Percentiles rank a stretch among this genome's conserved stretches.
These are phyloP conservation scores for Synchytrium microbalum DNA, from an alignment of 371 early-diverging fungal species.

Conservation along the genomic window DNA sequence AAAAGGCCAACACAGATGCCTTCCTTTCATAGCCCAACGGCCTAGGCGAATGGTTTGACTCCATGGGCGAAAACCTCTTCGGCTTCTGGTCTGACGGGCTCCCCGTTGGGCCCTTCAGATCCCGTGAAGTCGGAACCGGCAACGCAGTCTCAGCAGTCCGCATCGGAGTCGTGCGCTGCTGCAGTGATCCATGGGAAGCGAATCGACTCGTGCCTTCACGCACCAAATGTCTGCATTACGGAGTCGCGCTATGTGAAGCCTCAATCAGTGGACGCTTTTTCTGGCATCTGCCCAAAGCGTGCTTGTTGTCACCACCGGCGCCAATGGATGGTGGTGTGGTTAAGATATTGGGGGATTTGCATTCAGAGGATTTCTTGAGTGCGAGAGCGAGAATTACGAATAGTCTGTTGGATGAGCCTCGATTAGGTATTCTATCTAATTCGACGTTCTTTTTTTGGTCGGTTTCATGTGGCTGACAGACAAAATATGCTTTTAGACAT, in stretches of 20 bases:
- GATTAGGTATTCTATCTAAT: neutral
- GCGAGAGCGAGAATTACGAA: neutral
- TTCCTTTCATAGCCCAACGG: no score
- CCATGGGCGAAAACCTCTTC: conserved; percentile 34
- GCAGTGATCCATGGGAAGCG: conserved; percentile 19
- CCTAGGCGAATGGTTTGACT: conserved; percentile 38
- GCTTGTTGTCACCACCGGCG: conserved; percentile 5
- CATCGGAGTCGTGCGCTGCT: conserved; percentile 33
- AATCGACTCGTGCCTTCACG: conserved; percentile 22
- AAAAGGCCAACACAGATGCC: no score
- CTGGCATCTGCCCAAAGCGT: conserved; percentile 13
- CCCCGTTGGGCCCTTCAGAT: conserved; percentile 41
- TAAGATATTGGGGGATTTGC: no score
- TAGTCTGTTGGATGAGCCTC: no score
- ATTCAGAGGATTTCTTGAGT: neutral
- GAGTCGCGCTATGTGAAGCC: conserved; percentile 37
- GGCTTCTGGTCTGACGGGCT: conserved; percentile 36
- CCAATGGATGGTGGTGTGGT: conserved; percentile 1
- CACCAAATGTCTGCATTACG: conserved; percentile 24
- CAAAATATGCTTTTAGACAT: conserved; percentile 27
- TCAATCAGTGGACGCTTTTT: conserved; percentile 34
- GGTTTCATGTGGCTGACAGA: neutral
- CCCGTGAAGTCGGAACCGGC: conserved; percentile 41
- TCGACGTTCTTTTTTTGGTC: neutral
- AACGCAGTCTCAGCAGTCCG: conserved; percentile 34